phyloP scores from a whole-genome alignment of 768 basidiomycete species.

The Hydnomerulius pinastri region DNA sequence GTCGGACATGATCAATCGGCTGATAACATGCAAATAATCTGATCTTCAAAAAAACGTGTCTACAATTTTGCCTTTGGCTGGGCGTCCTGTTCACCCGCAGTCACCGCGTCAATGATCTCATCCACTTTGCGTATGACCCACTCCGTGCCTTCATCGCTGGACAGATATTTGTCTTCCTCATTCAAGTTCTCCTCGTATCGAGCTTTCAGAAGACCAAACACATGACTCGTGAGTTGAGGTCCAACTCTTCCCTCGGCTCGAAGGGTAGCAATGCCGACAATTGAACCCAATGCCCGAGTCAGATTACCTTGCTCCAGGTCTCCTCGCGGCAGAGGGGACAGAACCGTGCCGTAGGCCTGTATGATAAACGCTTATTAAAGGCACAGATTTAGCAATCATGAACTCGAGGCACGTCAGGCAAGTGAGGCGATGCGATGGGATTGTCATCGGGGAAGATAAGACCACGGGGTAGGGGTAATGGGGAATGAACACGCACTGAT shows the following conservation, averaged over 20 bases:
- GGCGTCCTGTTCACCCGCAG: constrained; percentile 40
- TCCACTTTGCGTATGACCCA: constrained; percentile 88
- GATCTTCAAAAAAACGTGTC: constrained; percentile 27
- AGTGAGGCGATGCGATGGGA: constrained; percentile 30
- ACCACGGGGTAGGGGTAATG: constrained; percentile 35
- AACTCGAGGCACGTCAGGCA: constrained; percentile 33
- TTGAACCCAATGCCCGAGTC: constrained; percentile 80
- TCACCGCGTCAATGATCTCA: constrained; percentile 74
- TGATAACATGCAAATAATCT: constrained; percentile 30
- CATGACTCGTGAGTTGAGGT: constrained; percentile 86
- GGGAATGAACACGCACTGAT: constrained; percentile 64
- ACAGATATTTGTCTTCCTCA: constrained; percentile 77
- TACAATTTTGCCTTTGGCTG: constrained; percentile 64
- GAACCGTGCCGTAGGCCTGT: constrained; percentile 78
- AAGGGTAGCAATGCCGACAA: constrained; percentile 83
- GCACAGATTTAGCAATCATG: constrained; percentile 28
- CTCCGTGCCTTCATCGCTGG: constrained; percentile 83
- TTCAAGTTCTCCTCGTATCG: constrained; percentile 58
- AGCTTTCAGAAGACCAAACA: constrained; percentile 88
- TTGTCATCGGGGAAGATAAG: constrained; percentile 35
- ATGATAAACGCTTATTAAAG: constrained; percentile 74
- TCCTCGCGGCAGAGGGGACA: constrained; percentile 71
- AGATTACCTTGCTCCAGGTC: constrained; percentile 79
- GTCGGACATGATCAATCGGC: constrained; percentile 30
- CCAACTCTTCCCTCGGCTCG: constrained; percentile 84